A percentile compares a stretch with the other conserved stretches of the same genome.
These are phyloP conservation scores for Microcos paniculata DNA, from an alignment of 345 rosid species.

Conservation along the genomic window DNA sequence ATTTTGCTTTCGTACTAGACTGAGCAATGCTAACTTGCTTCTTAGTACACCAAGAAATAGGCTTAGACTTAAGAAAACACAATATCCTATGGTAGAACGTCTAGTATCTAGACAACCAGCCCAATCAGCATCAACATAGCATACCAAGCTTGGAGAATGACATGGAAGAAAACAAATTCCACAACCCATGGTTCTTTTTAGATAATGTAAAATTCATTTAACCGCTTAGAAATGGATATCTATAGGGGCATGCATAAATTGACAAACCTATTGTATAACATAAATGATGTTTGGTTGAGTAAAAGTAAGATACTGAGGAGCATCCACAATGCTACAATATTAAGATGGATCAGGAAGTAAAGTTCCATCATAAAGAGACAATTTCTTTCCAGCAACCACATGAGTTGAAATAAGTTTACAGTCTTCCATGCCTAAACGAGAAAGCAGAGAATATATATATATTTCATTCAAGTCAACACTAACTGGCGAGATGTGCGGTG, in stretches of 20 bases:
- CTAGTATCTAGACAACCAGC: neutral
- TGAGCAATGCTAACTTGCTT: neutral
- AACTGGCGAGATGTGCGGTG: too few species aligned
- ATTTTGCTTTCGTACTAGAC: neutral
- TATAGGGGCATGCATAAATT: neutral
- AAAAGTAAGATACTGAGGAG: too few species aligned
- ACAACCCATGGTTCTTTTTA: neutral
- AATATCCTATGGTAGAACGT: neutral
- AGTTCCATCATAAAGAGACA: too few species aligned
- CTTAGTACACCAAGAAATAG: neutral
- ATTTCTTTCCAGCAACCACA: too few species aligned
- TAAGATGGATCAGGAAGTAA: too few species aligned
- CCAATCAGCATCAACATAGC: neutral
- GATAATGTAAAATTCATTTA: too few species aligned
- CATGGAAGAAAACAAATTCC: neutral
- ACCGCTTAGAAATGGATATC: neutral
- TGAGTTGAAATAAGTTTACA: too few species aligned
- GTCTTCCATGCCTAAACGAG: too few species aligned
- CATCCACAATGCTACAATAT: too few species aligned
- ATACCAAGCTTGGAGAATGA: neutral
- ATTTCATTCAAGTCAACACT: too few species aligned
- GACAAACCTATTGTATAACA: neutral
- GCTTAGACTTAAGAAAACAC: neutral
- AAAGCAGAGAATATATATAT: too few species aligned
- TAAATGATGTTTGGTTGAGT: too few species aligned